These are phyloP conservation scores for Elymus sibiricus DNA, from an alignment of 176 grass and related monocot species.

Conservation along the genomic window DNA sequence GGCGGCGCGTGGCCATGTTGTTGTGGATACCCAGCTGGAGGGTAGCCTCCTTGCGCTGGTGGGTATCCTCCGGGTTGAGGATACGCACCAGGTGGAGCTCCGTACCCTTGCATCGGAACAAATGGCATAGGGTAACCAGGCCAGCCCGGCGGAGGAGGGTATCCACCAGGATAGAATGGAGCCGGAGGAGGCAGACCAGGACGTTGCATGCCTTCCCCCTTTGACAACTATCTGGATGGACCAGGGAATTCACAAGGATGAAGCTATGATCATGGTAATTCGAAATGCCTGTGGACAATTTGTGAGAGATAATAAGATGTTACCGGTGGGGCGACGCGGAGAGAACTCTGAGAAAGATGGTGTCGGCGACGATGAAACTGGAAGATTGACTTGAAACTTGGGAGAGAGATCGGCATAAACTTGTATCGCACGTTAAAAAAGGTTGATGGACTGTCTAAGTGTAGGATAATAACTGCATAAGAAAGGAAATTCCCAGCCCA, in stretches of 20 bases:
- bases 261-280: neutral
- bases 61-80: neutral
- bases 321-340: neutral
- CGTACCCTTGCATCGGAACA: neutral
- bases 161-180: neutral
- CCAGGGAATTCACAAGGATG: neutral
- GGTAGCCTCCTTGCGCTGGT: neutral
- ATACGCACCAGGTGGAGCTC: neutral
- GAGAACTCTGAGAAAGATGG: neutral
- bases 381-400: neutral
- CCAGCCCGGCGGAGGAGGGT: slow-evolving; percentile 4
- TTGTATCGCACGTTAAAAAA: no score
- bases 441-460: no score
- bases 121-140: slow-evolving; percentile 2
- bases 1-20: neutral
- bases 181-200: neutral
- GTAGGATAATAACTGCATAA: no score
- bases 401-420: neutral
- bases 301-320: neutral
- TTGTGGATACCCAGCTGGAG: slow-evolving; percentile 5
- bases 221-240: neutral
- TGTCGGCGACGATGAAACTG: neutral
- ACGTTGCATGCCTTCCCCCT: neutral
- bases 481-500: no score
- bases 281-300: neutral